Evolutionary conservation across 495 filamentous ascomycete genomes (phyloP).

Genomic region (Amphirosellinia nigrospora): DNA sequence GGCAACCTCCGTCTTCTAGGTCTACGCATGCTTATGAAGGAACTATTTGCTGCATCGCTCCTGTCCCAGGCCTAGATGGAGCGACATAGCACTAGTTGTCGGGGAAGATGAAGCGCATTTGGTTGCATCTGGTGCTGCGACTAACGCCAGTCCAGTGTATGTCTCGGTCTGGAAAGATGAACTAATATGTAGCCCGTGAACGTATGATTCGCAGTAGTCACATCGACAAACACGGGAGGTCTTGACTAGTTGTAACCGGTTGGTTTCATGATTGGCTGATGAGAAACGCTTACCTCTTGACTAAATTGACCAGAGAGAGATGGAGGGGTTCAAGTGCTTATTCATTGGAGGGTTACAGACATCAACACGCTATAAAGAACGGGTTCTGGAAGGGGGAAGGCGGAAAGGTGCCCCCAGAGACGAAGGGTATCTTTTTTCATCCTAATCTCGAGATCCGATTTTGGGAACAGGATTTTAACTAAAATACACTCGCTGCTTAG

Average conservation of each 20-base stretch:
- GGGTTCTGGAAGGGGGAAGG: no score
- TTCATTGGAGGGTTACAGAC: neutral
- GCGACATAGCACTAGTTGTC: neutral
- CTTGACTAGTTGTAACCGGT: neutral
- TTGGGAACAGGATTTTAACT: neutral
- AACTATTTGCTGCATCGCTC: neutral
- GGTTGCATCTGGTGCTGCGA: slow-evolving; percentile 8
- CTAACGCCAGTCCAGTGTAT: slow-evolving; percentile 3
- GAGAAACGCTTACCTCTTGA: neutral
- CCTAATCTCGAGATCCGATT: neutral
- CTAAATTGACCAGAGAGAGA: slow-evolving; percentile 1
- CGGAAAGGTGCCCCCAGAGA: neutral
- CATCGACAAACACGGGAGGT: slow-evolving; percentile 8
- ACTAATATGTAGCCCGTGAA: neutral
- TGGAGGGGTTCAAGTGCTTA: neutral
- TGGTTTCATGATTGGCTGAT: slow-evolving; percentile 7
- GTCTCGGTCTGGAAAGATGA: slow-evolving; percentile 4
- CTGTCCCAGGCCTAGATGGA: slow-evolving; percentile 1
- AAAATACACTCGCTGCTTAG: neutral
- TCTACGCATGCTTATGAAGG: neutral
- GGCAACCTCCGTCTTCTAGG: slow-evolving; percentile 6
- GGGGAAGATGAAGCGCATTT: slow-evolving; percentile 10
- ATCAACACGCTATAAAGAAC: neutral
- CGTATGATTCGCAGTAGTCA: slow-evolving; percentile 19
- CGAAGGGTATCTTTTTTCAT: neutral